Percentiles rank a stretch among this genome's conserved stretches.
Evolutionary conservation across 345 rosid genomes (phyloP).

Genomic region (Laguncularia racemosa): DNA sequence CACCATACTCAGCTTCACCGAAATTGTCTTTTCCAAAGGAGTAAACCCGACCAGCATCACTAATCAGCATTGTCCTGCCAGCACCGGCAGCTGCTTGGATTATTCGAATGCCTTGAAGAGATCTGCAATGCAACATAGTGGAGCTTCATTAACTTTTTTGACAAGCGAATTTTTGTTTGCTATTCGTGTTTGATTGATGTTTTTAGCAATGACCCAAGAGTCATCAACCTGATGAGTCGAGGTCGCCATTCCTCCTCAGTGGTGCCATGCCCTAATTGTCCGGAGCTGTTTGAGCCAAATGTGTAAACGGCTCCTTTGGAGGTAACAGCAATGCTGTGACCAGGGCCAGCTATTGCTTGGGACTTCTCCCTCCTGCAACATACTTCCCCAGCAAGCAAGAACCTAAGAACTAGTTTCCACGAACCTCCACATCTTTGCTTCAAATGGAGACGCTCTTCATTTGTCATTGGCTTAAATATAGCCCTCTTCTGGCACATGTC

Average conservation of each 20-base stretch:
- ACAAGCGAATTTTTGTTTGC: constrained; percentile 9
- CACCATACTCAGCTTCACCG: constrained; percentile 56
- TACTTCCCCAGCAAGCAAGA: constrained; percentile 74
- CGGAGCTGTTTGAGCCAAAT: constrained; percentile 75
- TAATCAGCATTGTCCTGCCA: constrained; percentile 87
- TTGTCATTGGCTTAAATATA: constrained; percentile 70
- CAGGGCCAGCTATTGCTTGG: constrained; percentile 93
- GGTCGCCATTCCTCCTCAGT: constrained; percentile 85
- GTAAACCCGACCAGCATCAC: constrained; percentile 83
- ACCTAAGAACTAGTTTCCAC: constrained; percentile 85
- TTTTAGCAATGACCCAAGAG: constrained; percentile 20
- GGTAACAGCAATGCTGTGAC: constrained; percentile 88
- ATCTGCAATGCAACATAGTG: constrained; percentile 59
- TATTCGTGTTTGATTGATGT: constrained; percentile 19
- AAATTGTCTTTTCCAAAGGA: constrained; percentile 81
- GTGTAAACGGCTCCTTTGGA: constrained; percentile 70
- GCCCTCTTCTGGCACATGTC: constrained; percentile 81
- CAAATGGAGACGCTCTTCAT: constrained; percentile 52
- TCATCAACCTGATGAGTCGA: constrained; percentile 70
- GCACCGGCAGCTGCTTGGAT: constrained; percentile 88
- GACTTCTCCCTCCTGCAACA: constrained; percentile 91
- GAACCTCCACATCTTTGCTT: constrained; percentile 86
- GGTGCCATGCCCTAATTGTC: constrained; percentile 89
- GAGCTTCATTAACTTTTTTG: constrained; percentile 32
- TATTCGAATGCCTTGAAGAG: constrained; percentile 81